Percentiles rank a stretch among this genome's conserved stretches.
Evolutionary conservation across 2,329 filamentous ascomycete species (phyloP).

Genomic region (Cladosporium phlei): DNA sequence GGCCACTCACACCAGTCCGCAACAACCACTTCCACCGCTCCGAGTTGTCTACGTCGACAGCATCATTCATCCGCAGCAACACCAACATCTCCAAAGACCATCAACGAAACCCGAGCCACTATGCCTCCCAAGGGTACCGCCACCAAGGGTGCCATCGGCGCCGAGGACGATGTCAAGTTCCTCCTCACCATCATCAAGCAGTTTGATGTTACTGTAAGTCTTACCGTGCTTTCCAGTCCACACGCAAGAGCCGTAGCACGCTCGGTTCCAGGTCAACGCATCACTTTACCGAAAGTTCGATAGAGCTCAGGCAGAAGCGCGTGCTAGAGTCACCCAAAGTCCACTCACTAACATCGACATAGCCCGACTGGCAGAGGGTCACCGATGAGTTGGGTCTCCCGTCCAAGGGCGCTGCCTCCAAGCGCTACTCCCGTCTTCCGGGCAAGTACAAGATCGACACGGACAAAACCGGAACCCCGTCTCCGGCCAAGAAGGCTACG

Average conservation of each 20-base stretch:
- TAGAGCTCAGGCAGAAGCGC: background rate
- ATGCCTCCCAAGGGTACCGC: too few relatives aligned
- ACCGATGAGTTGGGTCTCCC: constrained; percentile 15
- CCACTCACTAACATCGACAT: background rate
- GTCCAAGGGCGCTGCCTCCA: constrained; percentile 17
- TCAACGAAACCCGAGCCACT: background rate
- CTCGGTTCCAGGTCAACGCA: too few relatives aligned
- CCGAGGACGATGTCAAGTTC: constrained; percentile 12
- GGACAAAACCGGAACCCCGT: too few relatives aligned
- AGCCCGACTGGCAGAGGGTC: constrained; percentile 18
- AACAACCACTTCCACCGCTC: background rate
- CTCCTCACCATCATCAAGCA: constrained; percentile 9
- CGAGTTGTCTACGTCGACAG: background rate
- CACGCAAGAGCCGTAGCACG: too few relatives aligned
- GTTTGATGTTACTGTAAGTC: background rate
- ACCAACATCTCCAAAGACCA: background rate
- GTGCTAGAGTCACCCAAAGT: too few relatives aligned
- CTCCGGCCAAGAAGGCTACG: too few relatives aligned
- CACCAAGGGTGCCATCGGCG: background rate
- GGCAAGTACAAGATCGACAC: constrained; percentile 11
- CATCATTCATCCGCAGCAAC: background rate
- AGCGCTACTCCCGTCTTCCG: constrained; percentile 17
- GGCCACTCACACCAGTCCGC: background rate
- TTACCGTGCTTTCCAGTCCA: background rate
- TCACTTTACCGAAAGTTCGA: too few relatives aligned